phyloP scores from a whole-genome alignment of 192 early-diverging fungal genomes.

The Linnemannia zychae region DNA sequence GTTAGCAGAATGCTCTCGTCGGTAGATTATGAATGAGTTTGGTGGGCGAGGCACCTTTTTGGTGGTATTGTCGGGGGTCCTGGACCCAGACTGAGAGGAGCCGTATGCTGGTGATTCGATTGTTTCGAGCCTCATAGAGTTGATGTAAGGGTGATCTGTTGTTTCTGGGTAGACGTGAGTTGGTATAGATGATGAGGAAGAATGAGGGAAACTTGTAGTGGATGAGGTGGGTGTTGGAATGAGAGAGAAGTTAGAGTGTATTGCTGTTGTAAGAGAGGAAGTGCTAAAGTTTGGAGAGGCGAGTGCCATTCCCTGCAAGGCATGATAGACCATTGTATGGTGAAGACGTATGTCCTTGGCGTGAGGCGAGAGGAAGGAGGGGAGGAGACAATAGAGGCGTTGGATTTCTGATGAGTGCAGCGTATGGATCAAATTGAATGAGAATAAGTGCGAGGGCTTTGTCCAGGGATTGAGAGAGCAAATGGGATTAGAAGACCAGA shows the following conservation, averaged over 20 bases:
- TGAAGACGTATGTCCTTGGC: neutral
- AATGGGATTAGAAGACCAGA: neutral
- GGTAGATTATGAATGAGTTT: slow-evolving; percentile 58
- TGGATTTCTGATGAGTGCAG: neutral
- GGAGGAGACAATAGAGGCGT: neutral
- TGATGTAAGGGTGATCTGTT: neutral
- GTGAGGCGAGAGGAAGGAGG: too few species aligned
- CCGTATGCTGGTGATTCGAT: neutral
- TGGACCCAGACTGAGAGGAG: neutral
- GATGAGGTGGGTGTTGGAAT: neutral
- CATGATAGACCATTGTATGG: neutral
- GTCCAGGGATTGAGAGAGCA: neutral
- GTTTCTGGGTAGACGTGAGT: neutral
- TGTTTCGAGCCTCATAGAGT: neutral
- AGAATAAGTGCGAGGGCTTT: neutral
- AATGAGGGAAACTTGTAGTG: neutral
- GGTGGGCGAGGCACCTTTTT: slow-evolving; percentile 53
- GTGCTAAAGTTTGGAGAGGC: neutral
- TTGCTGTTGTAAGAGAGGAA: neutral
- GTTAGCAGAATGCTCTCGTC: slow-evolving; percentile 24
- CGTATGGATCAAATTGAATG: too few species aligned
- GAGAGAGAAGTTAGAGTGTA: neutral
- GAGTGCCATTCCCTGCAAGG: neutral
- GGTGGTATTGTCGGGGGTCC: neutral
- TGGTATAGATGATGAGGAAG: neutral